Conservation (phyloP, 768 basidiomycete species). For the Lentinus brumalis region DNA sequence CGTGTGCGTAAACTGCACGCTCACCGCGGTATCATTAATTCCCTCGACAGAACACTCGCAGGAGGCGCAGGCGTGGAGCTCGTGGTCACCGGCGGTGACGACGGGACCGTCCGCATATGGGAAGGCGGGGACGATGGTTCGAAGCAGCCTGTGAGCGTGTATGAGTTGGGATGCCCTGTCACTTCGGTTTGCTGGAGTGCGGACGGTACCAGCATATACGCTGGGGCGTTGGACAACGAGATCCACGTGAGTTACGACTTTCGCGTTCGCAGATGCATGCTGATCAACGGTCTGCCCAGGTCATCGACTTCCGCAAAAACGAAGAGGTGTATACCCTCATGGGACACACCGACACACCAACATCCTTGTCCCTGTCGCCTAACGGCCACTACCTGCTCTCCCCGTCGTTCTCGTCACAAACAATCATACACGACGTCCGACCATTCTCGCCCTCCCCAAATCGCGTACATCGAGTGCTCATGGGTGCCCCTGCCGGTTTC, state of each 20-base stretch:
- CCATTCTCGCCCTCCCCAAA: conserved; percentile 89
- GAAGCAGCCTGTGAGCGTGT: conserved; percentile 76
- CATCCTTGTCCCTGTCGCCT: conserved; percentile 90
- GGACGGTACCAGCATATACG: conserved; percentile 86
- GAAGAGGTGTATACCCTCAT: conserved; percentile 77
- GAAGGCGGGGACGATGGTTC: conserved; percentile 76
- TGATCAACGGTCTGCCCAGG: conserved; percentile 75
- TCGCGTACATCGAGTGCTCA: conserved; percentile 75
- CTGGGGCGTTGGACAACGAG: conserved; percentile 95
- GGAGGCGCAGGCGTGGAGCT: conserved; percentile 85
- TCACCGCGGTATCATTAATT: conserved; percentile 90
- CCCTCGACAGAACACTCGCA: conserved; percentile 83
- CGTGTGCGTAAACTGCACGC: conserved; percentile 81
- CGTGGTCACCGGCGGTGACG: conserved; percentile 86
- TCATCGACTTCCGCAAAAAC: conserved; percentile 87
- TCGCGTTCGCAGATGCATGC: conserved; percentile 7
- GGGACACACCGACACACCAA: conserved; percentile 92
- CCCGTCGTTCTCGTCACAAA: conserved; percentile 86
- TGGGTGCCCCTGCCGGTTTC: conserved; percentile 92
- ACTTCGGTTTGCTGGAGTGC: conserved; percentile 92
- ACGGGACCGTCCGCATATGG: conserved; percentile 91
- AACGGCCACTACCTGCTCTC: conserved; percentile 86
- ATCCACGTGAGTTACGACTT: conserved; percentile 86
- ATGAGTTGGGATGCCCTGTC: conserved; percentile 87
- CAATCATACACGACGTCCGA: conserved; percentile 88